Evolutionary conservation across 371 early-diverging fungal genomes (phyloP).

Genomic region (Smittium culicis): DNA sequence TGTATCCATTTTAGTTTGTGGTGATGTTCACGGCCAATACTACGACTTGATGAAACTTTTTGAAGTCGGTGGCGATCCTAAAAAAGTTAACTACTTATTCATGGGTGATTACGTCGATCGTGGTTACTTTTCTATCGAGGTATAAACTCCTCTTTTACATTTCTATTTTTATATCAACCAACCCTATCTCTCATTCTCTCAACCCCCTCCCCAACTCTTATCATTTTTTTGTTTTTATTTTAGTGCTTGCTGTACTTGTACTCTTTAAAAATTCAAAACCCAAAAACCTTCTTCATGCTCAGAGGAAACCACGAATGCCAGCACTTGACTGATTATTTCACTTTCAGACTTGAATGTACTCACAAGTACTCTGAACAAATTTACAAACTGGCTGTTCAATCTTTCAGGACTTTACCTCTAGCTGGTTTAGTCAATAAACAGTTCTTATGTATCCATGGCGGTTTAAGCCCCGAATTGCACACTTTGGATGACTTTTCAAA

Average conservation of each 20-base stretch:
- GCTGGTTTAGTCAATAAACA: slow-evolving; percentile 94
- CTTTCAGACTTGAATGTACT: slow-evolving; percentile 87
- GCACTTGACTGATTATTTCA: slow-evolving; percentile 95
- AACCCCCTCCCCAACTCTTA: slow-evolving; percentile 17
- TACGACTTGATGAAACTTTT: slow-evolving; percentile 97
- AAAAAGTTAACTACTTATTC: slow-evolving; percentile 73
- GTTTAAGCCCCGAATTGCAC: slow-evolving; percentile 85
- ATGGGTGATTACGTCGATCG: slow-evolving; percentile 98
- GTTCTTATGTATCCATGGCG: slow-evolving; percentile 97
- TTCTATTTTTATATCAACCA: slow-evolving; percentile 6
- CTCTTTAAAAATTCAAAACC: slow-evolving; percentile 86
- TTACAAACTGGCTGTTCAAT: slow-evolving; percentile 82
- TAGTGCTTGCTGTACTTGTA: slow-evolving; percentile 79
- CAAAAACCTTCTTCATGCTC: slow-evolving; percentile 76
- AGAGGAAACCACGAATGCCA: slow-evolving; percentile 98
- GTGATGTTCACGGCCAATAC: slow-evolving; percentile 99
- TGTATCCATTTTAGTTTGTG: slow-evolving; percentile 58
- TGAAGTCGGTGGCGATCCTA: slow-evolving; percentile 91
- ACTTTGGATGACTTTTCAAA: slow-evolving; percentile 74
- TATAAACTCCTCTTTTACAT: slow-evolving; percentile 4
- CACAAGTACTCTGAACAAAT: slow-evolving; percentile 90
- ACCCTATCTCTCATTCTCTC: neutral
- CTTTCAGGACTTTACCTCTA: slow-evolving; percentile 89
- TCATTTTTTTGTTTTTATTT: neutral
- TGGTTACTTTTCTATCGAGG: slow-evolving; percentile 83